phyloP scores from a whole-genome alignment of 2,329 filamentous ascomycete species.

The Sclerotinia minor region DNA sequence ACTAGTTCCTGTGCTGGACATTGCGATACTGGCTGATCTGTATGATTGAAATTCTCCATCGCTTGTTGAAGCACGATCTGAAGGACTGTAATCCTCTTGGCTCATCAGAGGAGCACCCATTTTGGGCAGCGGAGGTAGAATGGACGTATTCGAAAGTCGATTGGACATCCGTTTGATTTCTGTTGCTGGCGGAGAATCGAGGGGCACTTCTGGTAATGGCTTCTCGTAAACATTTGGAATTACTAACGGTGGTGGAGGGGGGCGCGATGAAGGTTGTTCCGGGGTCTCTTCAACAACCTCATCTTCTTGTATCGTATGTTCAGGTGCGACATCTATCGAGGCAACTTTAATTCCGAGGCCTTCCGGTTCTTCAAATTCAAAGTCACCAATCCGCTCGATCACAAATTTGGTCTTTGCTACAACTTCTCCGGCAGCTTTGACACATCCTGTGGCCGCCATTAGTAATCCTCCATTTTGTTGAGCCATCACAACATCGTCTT shows the following conservation, averaged over 20 bases:
- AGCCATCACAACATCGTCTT: conserved; percentile 74
- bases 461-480: conserved; percentile 76
- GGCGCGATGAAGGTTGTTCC: conserved; percentile 42
- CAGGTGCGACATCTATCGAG: conserved; percentile 41
- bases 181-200: conserved; percentile 41
- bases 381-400: conserved; percentile 87
- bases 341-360: conserved; percentile 55
- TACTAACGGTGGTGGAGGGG: conserved; percentile 48
- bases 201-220: conserved; percentile 65
- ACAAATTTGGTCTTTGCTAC: conserved; percentile 82
- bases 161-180: conserved; percentile 37
- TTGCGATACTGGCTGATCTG: conserved; percentile 68
- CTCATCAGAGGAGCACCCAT: conserved; percentile 54
- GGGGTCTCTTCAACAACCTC: conserved; percentile 20
- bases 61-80: conserved; percentile 48
- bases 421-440: conserved; percentile 87
- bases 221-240: conserved; percentile 58
- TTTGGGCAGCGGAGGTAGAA: conserved; percentile 58
- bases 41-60: conserved; percentile 56
- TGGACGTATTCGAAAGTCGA: conserved; percentile 50
- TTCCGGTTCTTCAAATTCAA: conserved; percentile 66
- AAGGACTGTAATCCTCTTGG: conserved; percentile 51
- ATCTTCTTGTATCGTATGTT: conserved; percentile 33
- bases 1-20: conserved; percentile 74
- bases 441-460: conserved; percentile 79